Evolutionary conservation across 352 stramenopile species (phyloP), one percentile per base, ranked within the genome.

Genomic region (Phytophthora hybrid): DNA sequence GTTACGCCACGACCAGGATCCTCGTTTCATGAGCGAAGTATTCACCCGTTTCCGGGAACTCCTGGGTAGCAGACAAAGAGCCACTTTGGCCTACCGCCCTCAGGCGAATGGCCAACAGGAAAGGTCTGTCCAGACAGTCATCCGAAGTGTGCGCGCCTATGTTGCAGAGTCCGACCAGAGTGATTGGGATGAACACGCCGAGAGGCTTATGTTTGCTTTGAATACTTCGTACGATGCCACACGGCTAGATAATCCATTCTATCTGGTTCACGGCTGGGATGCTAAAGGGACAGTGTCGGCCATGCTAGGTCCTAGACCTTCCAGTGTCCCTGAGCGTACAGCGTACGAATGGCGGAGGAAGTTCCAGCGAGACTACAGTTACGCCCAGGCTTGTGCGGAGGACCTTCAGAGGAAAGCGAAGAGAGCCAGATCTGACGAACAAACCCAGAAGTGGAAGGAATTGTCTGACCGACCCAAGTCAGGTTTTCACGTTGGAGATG

Each of bases 91-190:
- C 1, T 83, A 83, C 46, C 62, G 69, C 2, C 66, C 73, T 0
- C 73, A 81, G 53, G 76, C 72, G 0, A 85, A 85, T 26, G 76
- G 79, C 0, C 71, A 84, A 55, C 75, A 82, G 18, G 74, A 78
- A 13, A 23, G 70, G 9, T 78, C 65, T 0, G 70, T 78, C 0
- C 74, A 82, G 52, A 76, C 78, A 0, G 69, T 86, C 0, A 66
- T 78, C n/a, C 31, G 55, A 3, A 58, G 39, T 6, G 44, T 83
- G 16, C 26, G 29, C 6, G 32, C 58, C 0, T 83, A 82, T 29
- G 26, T 73, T 14, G 1, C 52, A 73, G 46, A 76, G 64, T 0
- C 53, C 64, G 59, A 46, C 9, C 72, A 83, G 54, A 59, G 51
- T 13, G 79, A 81, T 26, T 86, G 79, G 66, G 76, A 86, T 1